Conservation (phyloP, 2,329 filamentous ascomycete genomes). For the Cladosporium sp. region DNA sequence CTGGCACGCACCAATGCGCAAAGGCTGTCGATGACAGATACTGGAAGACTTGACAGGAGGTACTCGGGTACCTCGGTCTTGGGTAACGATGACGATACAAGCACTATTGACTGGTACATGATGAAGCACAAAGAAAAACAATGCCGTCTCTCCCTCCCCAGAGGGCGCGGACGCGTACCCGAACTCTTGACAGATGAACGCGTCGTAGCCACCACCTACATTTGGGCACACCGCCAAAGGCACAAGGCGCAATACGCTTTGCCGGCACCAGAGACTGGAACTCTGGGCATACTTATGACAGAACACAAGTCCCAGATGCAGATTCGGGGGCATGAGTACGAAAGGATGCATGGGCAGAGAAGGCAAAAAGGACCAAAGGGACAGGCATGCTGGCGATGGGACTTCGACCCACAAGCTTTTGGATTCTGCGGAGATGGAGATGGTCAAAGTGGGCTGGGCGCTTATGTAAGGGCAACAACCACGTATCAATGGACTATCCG, state of each 20-base stretch:
- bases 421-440: not conserved
- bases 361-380: not conserved
- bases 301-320: not conserved
- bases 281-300: not conserved
- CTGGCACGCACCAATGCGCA: not conserved
- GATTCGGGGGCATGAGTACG: not conserved
- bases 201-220: not conserved
- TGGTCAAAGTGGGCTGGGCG: conserved; percentile 7
- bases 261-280: not conserved
- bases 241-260: not conserved
- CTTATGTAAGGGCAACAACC: not conserved
- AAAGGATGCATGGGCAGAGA: not conserved
- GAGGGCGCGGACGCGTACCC: not conserved
- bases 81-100: conserved; percentile 1
- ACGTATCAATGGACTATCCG: not conserved
- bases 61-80: conserved; percentile 17
- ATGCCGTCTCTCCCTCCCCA: not conserved
- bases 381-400: not conserved
- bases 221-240: not conserved
- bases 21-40: not conserved
- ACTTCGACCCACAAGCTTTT: not conserved
- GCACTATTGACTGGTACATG: not conserved
- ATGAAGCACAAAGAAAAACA: not conserved
- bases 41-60: conserved; percentile 6
- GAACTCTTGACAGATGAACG: not conserved